phyloP scores from a whole-genome alignment of 139 green algal species.

The Picochlorum costavermella region DNA sequence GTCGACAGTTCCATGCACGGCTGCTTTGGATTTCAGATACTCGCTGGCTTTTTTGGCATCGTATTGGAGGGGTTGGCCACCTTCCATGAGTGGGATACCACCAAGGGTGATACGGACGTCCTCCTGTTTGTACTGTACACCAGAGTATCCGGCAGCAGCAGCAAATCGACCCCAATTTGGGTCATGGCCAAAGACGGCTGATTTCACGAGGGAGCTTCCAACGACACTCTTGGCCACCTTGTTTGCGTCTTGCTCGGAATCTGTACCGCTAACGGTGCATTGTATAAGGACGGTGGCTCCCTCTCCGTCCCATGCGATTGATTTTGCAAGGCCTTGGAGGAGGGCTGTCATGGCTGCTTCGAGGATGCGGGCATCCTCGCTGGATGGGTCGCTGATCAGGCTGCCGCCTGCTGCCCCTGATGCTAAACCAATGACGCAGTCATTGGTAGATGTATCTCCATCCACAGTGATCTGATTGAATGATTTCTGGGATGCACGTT shows the following conservation, averaged over 20 bases:
- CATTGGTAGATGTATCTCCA: conserved; percentile 80
- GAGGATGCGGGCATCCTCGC: conserved; percentile 55
- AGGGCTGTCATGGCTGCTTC: conserved; percentile 82
- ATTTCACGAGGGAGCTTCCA: conserved; percentile 79
- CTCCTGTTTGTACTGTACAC: conserved; percentile 76
- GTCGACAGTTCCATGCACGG: conserved; percentile 78
- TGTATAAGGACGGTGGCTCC: conserved; percentile 94
- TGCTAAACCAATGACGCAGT: conserved; percentile 66
- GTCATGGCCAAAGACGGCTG: conserved; percentile 91
- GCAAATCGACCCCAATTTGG: conserved; percentile 98
- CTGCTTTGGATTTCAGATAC: conserved; percentile 76
- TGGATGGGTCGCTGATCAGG: conserved; percentile 51
- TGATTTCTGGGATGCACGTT: conserved; percentile 41
- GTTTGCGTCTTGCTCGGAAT: conserved; percentile 38
- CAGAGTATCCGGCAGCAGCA: conserved; percentile 81
- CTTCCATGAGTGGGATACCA: conserved; percentile 77
- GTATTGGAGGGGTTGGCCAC: conserved; percentile 88
- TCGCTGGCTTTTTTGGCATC: conserved; percentile 71
- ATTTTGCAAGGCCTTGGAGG: conserved; percentile 85
- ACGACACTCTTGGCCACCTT: conserved; percentile 71
- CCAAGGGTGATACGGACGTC: conserved; percentile 77
- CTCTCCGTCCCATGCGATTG: conserved; percentile 97
- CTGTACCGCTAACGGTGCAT: conserved; percentile 47
- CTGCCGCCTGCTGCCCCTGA: conserved; percentile 51
- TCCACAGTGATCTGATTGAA: conserved; percentile 85